A percentile compares a stretch with the other conserved stretches of the same genome.
Conservation (phyloP, 2,329 filamentous ascomycete genomes). For the Xylariaceae sp. region DNA sequence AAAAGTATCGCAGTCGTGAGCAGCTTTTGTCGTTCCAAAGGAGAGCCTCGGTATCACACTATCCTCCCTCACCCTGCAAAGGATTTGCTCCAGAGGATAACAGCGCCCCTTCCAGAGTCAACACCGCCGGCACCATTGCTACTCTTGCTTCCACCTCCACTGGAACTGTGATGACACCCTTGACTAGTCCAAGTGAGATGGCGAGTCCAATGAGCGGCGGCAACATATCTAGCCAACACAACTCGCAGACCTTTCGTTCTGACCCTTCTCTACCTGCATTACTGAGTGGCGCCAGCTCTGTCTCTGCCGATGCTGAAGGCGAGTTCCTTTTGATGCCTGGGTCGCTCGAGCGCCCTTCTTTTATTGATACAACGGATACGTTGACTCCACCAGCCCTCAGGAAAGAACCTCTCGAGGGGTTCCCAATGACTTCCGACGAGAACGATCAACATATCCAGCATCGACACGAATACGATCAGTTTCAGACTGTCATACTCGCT, state of each 20-base stretch:
- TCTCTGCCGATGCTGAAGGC: conserved; percentile 59
- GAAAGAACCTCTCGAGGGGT: conserved; percentile 45
- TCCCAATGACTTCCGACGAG: conserved; percentile 38
- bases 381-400: conserved; percentile 49
- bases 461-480: conserved; percentile 21
- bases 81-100: conserved; percentile 33
- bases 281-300: conserved; percentile 60
- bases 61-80: conserved; percentile 42
- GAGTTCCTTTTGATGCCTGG: conserved; percentile 54
- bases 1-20: conserved; percentile 30
- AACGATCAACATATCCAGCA: no score
- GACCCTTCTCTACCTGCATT: conserved; percentile 62
- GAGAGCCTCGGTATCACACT: not conserved
- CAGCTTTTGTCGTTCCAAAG: conserved; percentile 18
- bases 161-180: conserved; percentile 44
- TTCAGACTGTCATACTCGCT: conserved; percentile 23
- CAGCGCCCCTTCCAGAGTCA: conserved; percentile 35
- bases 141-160: conserved; percentile 53
- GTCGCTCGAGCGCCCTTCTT: conserved; percentile 39
- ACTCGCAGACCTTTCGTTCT: conserved; percentile 54
- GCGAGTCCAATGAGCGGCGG: conserved; percentile 44
- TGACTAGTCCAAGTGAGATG: conserved; percentile 53
- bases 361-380: conserved; percentile 51
- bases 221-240: conserved; percentile 35
- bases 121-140: conserved; percentile 41